Evolutionary conservation across 768 basidiomycete genomes (phyloP), one percentile per base, ranked within the genome.

Genomic region (Mycena galopus): DNA sequence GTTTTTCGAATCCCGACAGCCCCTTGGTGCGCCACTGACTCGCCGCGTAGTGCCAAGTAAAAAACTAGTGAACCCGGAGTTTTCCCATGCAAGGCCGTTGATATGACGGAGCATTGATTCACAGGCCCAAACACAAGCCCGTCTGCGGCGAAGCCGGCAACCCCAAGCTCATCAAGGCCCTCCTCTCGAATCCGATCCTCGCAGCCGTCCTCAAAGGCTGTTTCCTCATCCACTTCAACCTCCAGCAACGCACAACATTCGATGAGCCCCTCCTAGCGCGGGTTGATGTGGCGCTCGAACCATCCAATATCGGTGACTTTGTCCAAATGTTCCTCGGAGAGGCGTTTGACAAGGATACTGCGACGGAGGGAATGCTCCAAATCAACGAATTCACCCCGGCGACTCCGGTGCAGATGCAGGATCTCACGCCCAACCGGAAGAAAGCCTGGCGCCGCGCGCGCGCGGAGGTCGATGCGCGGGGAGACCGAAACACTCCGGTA

Each of bases 71-170:
- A n/a, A n/a, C n/a, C n/a, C n/a, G n/a, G n/a, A n/a, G n/a, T n/a
- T n/a, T n/a, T n/a, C n/a, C n/a, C n/a, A n/a, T n/a, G n/a, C n/a
- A n/a, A n/a, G n/a, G n/a, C n/a, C n/a, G 16, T 37, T 37, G 35
- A 37, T 37, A n/a, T n/a, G n/a, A n/a, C n/a, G n/a, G n/a, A n/a
- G n/a, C n/a, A n/a, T 37, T 10, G 10, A 37, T 37, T 37, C 35
- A 37, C 53, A 65, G 63, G 63, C 51, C 63, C 53, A 42, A 65
- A 11, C 63, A 65, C 50, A 65, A 65, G 32, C 63, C 47, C n/a
- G 37, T 42, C 14, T 65, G 63, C 33, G n/a, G 63, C 53, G 63
- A 51, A 65, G 35, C 27, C n/a, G 63, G 63, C 30, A 53, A 53
- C 51, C 63, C 63, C 14, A 65, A 65, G 33, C 63, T 65, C 25